Conservation (phyloP, 345 rosid species). For the Mangifera indica region DNA sequence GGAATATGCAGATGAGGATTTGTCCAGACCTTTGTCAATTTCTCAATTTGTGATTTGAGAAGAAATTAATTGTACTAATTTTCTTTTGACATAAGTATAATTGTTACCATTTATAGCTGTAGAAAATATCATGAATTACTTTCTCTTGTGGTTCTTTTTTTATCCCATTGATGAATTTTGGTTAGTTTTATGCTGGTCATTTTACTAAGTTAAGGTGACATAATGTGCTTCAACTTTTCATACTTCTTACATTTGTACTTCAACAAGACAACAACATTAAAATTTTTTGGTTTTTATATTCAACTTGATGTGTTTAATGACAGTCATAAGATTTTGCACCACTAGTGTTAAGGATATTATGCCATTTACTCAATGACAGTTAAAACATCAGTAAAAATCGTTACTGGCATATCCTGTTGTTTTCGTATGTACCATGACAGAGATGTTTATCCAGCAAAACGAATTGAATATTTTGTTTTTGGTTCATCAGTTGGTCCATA, state of each 20-base stretch:
- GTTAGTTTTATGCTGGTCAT: not conserved
- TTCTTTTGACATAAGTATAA: not conserved
- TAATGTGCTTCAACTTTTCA: too few relatives aligned
- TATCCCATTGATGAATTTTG: not conserved
- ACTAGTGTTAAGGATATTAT: not conserved
- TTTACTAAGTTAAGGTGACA: not conserved
- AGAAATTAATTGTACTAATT: not conserved
- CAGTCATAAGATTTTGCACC: not conserved
- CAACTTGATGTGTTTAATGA: too few relatives aligned
- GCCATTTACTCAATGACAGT: not conserved
- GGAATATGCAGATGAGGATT: constrained; percentile 1
- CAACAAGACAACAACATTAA: not conserved
- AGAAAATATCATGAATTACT: not conserved
- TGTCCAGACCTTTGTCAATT: not conserved
- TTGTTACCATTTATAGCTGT: not conserved
- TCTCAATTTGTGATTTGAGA: not conserved
- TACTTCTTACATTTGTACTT: not conserved
- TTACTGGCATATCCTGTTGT: not conserved
- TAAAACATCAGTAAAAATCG: not conserved
- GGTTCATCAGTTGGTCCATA: constrained; percentile 3
- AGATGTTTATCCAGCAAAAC: not conserved
- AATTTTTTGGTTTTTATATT: too few relatives aligned
- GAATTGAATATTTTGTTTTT: not conserved
- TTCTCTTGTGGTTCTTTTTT: not conserved
- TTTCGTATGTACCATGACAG: not conserved